Evolutionary conservation across 148 eudicot genomes (phyloP).

Genomic region (Pharnaceum exiguum): DNA sequence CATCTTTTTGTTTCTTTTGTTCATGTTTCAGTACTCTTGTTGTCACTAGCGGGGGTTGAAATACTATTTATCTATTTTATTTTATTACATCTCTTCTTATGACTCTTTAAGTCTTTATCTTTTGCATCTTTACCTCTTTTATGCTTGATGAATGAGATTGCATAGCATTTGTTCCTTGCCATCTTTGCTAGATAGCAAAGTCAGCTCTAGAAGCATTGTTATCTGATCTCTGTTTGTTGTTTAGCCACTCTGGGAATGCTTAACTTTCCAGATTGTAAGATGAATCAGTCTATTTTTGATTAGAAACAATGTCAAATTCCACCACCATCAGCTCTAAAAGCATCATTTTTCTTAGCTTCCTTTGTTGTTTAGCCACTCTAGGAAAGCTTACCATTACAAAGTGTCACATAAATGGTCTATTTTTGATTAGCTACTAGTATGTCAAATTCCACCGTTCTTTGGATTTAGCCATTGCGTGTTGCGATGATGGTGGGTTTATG

Average conservation of each 20-base stretch:
- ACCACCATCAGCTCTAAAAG: too few species aligned
- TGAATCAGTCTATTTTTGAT: too few species aligned
- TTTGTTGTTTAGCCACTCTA: too few species aligned
- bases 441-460: too few species aligned
- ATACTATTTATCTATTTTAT: slow-evolving; percentile 12
- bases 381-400: too few species aligned
- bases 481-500: too few species aligned
- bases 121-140: neutral
- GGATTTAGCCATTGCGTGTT: too few species aligned
- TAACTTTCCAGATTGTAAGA: too few species aligned
- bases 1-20: slow-evolving; percentile 19
- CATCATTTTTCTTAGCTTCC: too few species aligned
- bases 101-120: neutral
- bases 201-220: neutral
- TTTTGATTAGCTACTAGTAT: too few species aligned
- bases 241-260: neutral
- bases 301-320: too few species aligned
- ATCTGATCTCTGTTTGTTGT: neutral
- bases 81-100: neutral
- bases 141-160: neutral
- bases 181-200: neutral
- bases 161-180: slow-evolving; percentile 1
- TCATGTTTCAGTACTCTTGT: slow-evolving; percentile 23
- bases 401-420: too few species aligned
- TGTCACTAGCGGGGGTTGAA: slow-evolving; percentile 8